Percentiles rank a stretch among this genome's conserved stretches.
Evolutionary conservation across 179 eudicot genomes (phyloP).

Genomic region (Actinidia chinensis): DNA sequence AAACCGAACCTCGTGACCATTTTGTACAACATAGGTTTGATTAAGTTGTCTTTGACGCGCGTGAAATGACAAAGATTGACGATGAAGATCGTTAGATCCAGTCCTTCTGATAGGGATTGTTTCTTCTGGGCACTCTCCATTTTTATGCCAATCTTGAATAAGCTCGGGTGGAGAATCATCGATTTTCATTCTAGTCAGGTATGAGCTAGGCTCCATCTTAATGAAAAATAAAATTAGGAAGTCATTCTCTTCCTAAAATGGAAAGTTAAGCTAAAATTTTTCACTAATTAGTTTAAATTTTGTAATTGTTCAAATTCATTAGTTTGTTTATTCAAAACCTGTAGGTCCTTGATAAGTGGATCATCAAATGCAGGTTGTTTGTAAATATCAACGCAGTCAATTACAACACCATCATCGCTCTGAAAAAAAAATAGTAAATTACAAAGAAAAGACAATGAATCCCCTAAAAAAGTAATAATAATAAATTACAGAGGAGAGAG

Average conservation of each 20-base stretch:
- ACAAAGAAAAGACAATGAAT: no score
- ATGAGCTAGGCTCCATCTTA: background rate
- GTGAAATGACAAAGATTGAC: background rate
- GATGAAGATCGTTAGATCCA: background rate
- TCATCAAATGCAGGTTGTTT: background rate
- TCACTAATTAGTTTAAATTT: no score
- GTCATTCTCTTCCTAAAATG: no score
- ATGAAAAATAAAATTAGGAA: background rate
- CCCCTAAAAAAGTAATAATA: no score
- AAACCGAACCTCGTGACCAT: background rate
- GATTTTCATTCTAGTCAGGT: background rate
- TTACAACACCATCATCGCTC: background rate
- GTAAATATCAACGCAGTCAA: constrained; percentile 3
- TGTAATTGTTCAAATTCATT: no score
- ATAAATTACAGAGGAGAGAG: no score
- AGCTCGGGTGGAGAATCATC: background rate
- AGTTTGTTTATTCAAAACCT: background rate
- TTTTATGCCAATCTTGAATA: background rate
- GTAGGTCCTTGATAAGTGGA: background rate
- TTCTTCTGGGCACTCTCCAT: background rate
- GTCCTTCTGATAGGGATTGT: background rate
- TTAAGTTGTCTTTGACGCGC: no score
- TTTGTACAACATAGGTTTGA: no score
- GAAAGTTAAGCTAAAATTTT: background rate
- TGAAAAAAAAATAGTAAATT: no score